These are phyloP conservation scores for Solanum phureja DNA, from an alignment of 257 asterid genomes.

Conservation along the genomic window DNA sequence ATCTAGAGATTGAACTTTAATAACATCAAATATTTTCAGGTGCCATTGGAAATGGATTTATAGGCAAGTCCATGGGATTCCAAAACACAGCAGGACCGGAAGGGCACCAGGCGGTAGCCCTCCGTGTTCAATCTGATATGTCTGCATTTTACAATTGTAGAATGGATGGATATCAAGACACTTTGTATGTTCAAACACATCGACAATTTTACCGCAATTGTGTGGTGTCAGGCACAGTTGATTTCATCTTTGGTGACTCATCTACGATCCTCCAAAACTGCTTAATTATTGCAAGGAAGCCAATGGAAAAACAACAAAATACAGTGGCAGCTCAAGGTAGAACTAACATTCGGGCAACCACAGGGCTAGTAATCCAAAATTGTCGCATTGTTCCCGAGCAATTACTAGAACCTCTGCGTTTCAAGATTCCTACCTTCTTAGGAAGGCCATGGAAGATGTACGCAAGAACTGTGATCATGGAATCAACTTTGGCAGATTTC, in stretches of 20 bases:
- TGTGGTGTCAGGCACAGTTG: slow-evolving; percentile 34
- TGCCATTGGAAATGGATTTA: slow-evolving; percentile 27
- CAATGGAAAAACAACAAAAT: slow-evolving; percentile 34
- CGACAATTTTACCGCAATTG: slow-evolving; percentile 37
- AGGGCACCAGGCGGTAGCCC: slow-evolving; percentile 46
- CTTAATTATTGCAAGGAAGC: slow-evolving; percentile 30
- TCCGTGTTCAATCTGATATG: slow-evolving; percentile 30
- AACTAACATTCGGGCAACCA: slow-evolving; percentile 9
- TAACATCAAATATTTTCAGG: not conserved
- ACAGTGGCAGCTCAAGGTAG: slow-evolving; percentile 35
- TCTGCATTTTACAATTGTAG: slow-evolving; percentile 37
- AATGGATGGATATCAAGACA: slow-evolving; percentile 39
- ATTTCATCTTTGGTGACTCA: slow-evolving; percentile 39
- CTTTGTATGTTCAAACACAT: slow-evolving; percentile 25
- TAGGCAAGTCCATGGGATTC: slow-evolving; percentile 35
- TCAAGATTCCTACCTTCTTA: slow-evolving; percentile 20
- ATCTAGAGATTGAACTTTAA: not conserved
- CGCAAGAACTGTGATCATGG: slow-evolving; percentile 31
- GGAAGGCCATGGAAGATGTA: slow-evolving; percentile 35
- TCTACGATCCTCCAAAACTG: slow-evolving; percentile 18
- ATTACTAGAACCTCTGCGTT: slow-evolving; percentile 10
- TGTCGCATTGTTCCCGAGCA: slow-evolving; percentile 30
- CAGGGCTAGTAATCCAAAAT: slow-evolving; percentile 30
- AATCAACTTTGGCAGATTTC: slow-evolving; percentile 25
- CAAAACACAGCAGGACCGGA: slow-evolving; percentile 36